A percentile compares a stretch with the other conserved stretches of the same genome.
phyloP scores from a whole-genome alignment of 2,329 filamentous ascomycete species.

The Ceratocystis eucalypticola region DNA sequence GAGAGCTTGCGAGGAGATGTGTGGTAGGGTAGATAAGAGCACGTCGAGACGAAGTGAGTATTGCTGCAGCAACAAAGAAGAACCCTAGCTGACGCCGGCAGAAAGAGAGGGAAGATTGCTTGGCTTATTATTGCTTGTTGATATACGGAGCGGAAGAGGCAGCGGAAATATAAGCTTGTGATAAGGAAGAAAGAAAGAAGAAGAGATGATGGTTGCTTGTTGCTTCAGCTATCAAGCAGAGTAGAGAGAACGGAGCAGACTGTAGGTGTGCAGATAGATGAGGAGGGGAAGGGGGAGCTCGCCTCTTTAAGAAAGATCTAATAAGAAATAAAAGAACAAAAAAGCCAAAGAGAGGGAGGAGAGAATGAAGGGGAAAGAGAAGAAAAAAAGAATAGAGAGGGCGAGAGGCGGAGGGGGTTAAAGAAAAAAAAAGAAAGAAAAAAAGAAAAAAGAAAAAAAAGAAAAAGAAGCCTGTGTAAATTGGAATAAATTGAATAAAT shows the following conservation, averaged over 20 bases:
- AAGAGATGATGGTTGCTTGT: background rate
- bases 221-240: background rate
- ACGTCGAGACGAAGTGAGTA: background rate
- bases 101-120: background rate
- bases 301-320: background rate
- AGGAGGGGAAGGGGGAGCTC: background rate
- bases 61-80: background rate
- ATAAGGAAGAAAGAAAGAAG: constrained; percentile 5
- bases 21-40: background rate
- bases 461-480: background rate
- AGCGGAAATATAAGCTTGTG: background rate
- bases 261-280: background rate
- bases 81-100: too few relatives aligned
- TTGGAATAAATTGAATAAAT: background rate
- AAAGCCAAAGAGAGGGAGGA: background rate
- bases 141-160: background rate
- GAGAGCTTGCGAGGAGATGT: background rate
- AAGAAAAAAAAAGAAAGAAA: background rate
- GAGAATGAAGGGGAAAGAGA: background rate
- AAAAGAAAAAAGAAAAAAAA: background rate
- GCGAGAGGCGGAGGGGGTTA: background rate
- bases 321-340: constrained; percentile 6
- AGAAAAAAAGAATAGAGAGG: background rate
- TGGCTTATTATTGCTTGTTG: background rate
- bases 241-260: too few relatives aligned